Conservation (phyloP, 177 flowering plant genomes). For the Vitis hybrid region DNA sequence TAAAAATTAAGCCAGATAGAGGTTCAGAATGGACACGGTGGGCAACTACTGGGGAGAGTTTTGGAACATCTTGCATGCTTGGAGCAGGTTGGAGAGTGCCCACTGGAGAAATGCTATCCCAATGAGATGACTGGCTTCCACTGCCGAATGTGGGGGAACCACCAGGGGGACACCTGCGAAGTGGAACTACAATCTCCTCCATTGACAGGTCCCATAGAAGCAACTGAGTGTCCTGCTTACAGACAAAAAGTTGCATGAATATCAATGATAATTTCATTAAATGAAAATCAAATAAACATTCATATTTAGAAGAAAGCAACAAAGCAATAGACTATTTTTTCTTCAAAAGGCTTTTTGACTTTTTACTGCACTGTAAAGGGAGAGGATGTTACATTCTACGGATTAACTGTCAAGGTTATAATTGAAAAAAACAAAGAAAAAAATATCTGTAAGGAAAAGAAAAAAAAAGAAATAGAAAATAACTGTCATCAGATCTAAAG, state of each 20-base stretch:
- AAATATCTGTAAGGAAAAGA: too few relatives aligned
- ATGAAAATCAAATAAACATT: too few relatives aligned
- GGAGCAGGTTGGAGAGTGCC: slow-evolving; percentile 96
- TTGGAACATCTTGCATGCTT: slow-evolving; percentile 92
- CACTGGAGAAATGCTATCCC: slow-evolving; percentile 67
- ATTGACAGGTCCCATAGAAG: slow-evolving; percentile 93
- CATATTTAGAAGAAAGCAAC: too few relatives aligned
- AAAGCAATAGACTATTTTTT: too few relatives aligned
- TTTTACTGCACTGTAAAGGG: too few relatives aligned
- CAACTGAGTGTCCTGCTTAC: slow-evolving; percentile 83
- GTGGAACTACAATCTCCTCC: slow-evolving; percentile 94
- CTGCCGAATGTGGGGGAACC: slow-evolving; percentile 89
- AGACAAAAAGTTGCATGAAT: slow-evolving; percentile 2
- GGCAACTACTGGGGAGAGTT: slow-evolving; percentile 81
- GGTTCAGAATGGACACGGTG: slow-evolving; percentile 95
- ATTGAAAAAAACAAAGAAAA: too few relatives aligned
- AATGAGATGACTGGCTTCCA: slow-evolving; percentile 86
- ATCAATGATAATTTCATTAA: too few relatives aligned
- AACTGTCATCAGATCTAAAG: too few relatives aligned
- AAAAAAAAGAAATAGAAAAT: too few relatives aligned
- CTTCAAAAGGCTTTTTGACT: too few relatives aligned
- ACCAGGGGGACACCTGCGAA: slow-evolving; percentile 69
- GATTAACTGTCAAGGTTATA: too few relatives aligned
- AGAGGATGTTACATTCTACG: too few relatives aligned
- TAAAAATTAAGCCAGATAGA: slow-evolving; percentile 84